These are phyloP conservation scores for Verticillium dahliae DNA, from an alignment of 2,329 filamentous ascomycete genomes.

Conservation along the genomic window DNA sequence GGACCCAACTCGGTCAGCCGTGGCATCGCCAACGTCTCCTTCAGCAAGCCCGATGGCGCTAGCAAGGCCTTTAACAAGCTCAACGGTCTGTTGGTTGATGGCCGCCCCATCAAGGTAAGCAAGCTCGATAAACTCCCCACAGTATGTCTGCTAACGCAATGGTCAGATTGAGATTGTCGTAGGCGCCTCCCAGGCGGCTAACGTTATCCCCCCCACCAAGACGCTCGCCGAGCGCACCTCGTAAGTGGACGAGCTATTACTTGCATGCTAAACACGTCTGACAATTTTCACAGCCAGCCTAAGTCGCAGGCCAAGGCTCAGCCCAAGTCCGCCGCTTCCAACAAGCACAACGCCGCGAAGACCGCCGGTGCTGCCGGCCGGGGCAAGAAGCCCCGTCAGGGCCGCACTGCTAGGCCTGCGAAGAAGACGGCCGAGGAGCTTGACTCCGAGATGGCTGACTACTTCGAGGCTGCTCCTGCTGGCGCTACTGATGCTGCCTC, in stretches of 20 bases:
- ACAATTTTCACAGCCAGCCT: constrained; percentile 38
- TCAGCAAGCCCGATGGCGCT: constrained; percentile 74
- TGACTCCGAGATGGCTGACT: constrained; percentile 96
- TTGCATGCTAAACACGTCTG: constrained; percentile 3
- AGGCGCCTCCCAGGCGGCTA: constrained; percentile 64
- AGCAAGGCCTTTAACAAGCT: constrained; percentile 76
- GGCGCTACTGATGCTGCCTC: constrained; percentile 38
- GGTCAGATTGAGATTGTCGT: constrained; percentile 82
- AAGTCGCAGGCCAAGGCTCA: constrained; percentile 72
- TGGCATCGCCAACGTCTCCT: constrained; percentile 85
- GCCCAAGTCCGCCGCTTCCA: constrained; percentile 73
- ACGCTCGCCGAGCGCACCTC: constrained; percentile 77
- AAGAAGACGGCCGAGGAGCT: constrained; percentile 94
- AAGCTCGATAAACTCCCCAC: not conserved
- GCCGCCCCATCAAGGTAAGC: constrained; percentile 77
- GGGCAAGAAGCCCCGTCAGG: constrained; percentile 46
- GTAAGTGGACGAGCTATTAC: constrained; percentile 33
- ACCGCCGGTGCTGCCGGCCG: constrained; percentile 36
- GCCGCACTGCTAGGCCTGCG: constrained; percentile 56
- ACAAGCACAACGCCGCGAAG: constrained; percentile 54
- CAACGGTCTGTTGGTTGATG: constrained; percentile 87
- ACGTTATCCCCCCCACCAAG: constrained; percentile 60
- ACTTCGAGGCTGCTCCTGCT: constrained; percentile 57
- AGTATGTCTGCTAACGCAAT: constrained; percentile 15
- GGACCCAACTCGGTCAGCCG: constrained; percentile 87